Evolutionary conservation across 2,329 filamentous ascomycete species (phyloP).

Genomic region (Xylaria sp.): DNA sequence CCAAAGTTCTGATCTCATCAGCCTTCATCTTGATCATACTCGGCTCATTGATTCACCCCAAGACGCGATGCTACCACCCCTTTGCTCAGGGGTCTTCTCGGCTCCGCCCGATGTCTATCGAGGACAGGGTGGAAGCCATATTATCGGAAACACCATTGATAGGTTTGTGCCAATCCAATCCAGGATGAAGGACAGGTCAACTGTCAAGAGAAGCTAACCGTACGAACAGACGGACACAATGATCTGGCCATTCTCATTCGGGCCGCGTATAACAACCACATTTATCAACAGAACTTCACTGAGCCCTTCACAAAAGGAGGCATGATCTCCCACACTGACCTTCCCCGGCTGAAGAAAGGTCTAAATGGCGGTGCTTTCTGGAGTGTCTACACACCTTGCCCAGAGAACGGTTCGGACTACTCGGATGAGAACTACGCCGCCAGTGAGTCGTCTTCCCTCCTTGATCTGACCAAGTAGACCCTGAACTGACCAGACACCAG

Average conservation of each 20-base stretch:
- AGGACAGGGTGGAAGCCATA: conserved; percentile 60
- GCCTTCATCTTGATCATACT: conserved; percentile 41
- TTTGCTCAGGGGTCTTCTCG: conserved; percentile 43
- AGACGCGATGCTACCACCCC: conserved; percentile 40
- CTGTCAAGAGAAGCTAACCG: conserved; percentile 33
- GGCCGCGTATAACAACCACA: conserved; percentile 75
- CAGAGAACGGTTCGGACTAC: conserved; percentile 76
- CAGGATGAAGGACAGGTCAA: not conserved
- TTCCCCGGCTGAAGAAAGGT: conserved; percentile 78
- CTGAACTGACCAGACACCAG: conserved; percentile 54
- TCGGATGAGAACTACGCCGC: conserved; percentile 76
- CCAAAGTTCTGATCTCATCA: conserved; percentile 38
- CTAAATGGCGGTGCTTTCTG: conserved; percentile 89
- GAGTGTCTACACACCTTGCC: conserved; percentile 86
- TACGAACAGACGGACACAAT: conserved; percentile 80
- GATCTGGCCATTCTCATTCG: conserved; percentile 84
- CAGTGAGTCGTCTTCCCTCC: conserved; percentile 59
- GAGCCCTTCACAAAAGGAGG: conserved; percentile 77
- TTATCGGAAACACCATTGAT: conserved; percentile 61
- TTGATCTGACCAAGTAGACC: not conserved
- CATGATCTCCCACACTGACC: conserved; percentile 78
- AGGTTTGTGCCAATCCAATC: conserved; percentile 50
- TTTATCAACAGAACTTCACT: conserved; percentile 80
- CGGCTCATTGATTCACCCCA: conserved; percentile 44
- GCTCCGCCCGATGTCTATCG: conserved; percentile 51